Evolutionary conservation across 2,329 filamentous ascomycete genomes (phyloP).

Genomic region (Pseudogymnoascus pannorum): DNA sequence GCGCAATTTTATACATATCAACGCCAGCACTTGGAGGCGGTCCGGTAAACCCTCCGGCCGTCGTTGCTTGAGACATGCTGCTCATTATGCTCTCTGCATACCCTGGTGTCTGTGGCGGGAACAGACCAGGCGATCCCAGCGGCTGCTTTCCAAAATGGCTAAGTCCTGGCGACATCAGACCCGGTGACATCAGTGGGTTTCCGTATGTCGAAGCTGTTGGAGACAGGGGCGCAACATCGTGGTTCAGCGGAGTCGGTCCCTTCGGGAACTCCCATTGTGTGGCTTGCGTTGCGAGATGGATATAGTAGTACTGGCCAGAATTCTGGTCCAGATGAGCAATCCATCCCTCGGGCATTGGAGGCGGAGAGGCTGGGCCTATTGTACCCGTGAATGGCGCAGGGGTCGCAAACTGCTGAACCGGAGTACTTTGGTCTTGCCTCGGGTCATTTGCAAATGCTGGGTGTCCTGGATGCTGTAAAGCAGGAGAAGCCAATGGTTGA

Average conservation of each 20-base stretch:
- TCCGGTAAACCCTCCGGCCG: conserved; percentile 74
- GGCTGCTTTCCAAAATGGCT: conserved; percentile 52
- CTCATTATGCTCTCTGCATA: conserved; percentile 84
- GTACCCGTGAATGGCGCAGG: conserved; percentile 35
- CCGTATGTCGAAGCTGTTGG: conserved; percentile 71
- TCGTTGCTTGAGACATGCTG: conserved; percentile 67
- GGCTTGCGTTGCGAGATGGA: conserved; percentile 87
- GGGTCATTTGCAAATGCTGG: conserved; percentile 87
- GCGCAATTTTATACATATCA: conserved; percentile 86
- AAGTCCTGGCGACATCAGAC: conserved; percentile 55
- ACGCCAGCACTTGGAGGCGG: conserved; percentile 85
- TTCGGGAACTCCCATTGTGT: conserved; percentile 99
- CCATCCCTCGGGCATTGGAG: conserved; percentile 94
- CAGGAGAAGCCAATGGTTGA: conserved; percentile 29
- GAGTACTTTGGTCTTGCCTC: conserved; percentile 44
- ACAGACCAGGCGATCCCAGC: conserved; percentile 67
- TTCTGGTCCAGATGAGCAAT: conserved; percentile 93
- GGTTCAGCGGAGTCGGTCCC: conserved; percentile 79
- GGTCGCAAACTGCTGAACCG: conserved; percentile 31
- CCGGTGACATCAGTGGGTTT: conserved; percentile 64
- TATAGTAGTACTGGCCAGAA: conserved; percentile 98
- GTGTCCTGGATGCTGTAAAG: conserved; percentile 56
- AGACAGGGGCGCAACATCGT: conserved; percentile 76
- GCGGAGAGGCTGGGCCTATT: conserved; percentile 71
- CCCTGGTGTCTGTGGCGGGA: conserved; percentile 72